Evolutionary conservation across 768 basidiomycete species (phyloP).

Genomic region (Mycena galericulata): DNA sequence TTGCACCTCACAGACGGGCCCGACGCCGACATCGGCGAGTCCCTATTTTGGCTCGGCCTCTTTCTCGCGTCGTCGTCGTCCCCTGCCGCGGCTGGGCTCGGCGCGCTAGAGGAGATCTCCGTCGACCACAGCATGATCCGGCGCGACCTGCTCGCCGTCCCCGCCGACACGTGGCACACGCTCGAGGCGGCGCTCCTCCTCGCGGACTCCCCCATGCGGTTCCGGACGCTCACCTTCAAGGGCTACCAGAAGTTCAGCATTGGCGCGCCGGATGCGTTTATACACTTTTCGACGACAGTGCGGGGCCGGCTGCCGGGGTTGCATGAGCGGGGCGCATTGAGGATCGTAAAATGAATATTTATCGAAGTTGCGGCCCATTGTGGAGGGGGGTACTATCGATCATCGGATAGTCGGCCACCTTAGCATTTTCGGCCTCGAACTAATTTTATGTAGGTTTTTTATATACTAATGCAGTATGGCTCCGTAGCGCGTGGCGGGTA

Average conservation of each 20-base stretch:
- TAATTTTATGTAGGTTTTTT: no score
- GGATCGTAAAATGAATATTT: no score
- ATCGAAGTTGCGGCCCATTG: no score
- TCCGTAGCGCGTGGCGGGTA: no score
- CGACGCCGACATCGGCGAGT: conserved; percentile 13
- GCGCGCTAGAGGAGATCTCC: conserved; percentile 15
- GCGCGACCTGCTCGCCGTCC: conserved; percentile 20
- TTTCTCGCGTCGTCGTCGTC: background rate
- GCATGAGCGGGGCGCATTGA: background rate
- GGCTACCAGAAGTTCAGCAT: conserved; percentile 9
- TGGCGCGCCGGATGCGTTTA: background rate
- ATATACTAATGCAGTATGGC: no score
- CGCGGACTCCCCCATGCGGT: background rate
- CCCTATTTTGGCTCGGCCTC: conserved; percentile 20
- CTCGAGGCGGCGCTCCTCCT: conserved; percentile 21
- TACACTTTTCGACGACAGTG: background rate
- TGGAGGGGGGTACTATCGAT: no score
- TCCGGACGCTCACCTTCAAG: conserved; percentile 13
- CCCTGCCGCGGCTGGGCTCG: background rate
- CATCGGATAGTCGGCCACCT: no score
- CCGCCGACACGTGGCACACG: conserved; percentile 17
- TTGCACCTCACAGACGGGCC: conserved; percentile 25
- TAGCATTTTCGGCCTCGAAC: no score
- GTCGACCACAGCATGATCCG: conserved; percentile 28
- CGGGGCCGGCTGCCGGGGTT: background rate